Evolutionary conservation across 768 basidiomycete genomes (phyloP), one percentile per base, ranked within the genome.

Genomic region (Multifurca ochricompacta): DNA sequence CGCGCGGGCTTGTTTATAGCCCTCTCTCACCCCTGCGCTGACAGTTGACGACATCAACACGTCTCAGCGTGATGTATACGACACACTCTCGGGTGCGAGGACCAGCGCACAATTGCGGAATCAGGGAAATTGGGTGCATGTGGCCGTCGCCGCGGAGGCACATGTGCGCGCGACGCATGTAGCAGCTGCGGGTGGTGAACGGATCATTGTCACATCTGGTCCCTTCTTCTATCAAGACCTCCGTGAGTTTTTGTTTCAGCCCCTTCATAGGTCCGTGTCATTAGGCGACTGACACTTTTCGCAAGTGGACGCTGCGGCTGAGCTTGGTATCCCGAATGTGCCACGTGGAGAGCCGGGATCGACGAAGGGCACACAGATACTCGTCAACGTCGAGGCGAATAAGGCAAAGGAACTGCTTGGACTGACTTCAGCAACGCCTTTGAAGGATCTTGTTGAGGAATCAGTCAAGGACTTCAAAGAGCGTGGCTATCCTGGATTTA

Each of bases 21-120:
- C 69, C 0, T 62, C 70, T 43, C 68, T 73, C 39, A 42, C 2
- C 11, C 45, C 58, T 7, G 57, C 56, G 32, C 47, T 28, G 18
- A 54, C 47, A 14, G 8, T 56, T 7, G 30, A 54, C 5, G 56
- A 48, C 4, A 48, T 58, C 23, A 58, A 58, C n/a, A 55, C 56
- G 1, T 58, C 56, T 11, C 51, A 54, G 18, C 52, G 53, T 9
- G 31, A 48, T 6, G n/a, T 58, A 6, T 58, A 58, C 27, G 36
- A 58, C n/a, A 49, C 53, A 2, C 47, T 58, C 1, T 7, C 34
- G 1, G 56, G 53, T 27, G 48, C 41, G 7, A 34, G 43, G 25
- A 54, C 46, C 2, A 28, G 53, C 4, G 41, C 3, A 14, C 30
- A 43, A 21, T 28, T 58, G n/a, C 21, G 14, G 28, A 18, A 1